A percentile compares a stretch with the other conserved stretches of the same genome.
These are phyloP conservation scores for Xylaria hypoxylon DNA, from an alignment of 2,329 filamentous ascomycete genomes.

Conservation along the genomic window DNA sequence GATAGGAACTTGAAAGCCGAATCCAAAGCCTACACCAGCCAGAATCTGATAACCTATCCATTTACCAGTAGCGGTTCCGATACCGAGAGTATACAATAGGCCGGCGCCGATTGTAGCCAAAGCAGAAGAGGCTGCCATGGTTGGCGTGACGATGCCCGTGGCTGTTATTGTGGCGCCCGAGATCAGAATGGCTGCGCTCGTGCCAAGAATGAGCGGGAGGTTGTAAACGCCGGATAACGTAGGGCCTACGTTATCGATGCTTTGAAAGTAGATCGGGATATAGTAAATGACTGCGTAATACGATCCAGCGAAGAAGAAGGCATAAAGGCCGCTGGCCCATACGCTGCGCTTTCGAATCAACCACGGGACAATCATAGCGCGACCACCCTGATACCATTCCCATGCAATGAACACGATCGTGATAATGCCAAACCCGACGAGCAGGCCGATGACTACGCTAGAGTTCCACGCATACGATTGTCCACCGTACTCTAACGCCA, in stretches of 20 bases:
- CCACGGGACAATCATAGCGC: no score
- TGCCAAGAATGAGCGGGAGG: conserved; percentile 52
- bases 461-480: no score
- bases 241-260: conserved; percentile 50
- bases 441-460: no score
- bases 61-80: conserved; percentile 44
- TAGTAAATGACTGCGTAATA: no score
- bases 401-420: no score
- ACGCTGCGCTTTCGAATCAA: no score
- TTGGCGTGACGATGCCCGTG: conserved; percentile 48
- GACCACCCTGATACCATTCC: no score
- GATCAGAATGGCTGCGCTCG: conserved; percentile 42
- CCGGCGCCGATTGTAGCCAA: conserved; percentile 51
- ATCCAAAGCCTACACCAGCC: not conserved
- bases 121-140: conserved; percentile 52
- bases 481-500: conserved; percentile 56
- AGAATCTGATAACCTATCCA: conserved; percentile 57
- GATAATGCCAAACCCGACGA: no score
- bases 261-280: conserved; percentile 23
- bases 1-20: conserved; percentile 14
- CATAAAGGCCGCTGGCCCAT: no score
- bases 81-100: conserved; percentile 49
- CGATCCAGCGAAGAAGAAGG: no score
- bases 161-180: conserved; percentile 48
- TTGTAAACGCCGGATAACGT: conserved; percentile 52